Base-by-base conservation (phyloP, 768 basidiomycete species). In the Mycena galericulata region DNA sequence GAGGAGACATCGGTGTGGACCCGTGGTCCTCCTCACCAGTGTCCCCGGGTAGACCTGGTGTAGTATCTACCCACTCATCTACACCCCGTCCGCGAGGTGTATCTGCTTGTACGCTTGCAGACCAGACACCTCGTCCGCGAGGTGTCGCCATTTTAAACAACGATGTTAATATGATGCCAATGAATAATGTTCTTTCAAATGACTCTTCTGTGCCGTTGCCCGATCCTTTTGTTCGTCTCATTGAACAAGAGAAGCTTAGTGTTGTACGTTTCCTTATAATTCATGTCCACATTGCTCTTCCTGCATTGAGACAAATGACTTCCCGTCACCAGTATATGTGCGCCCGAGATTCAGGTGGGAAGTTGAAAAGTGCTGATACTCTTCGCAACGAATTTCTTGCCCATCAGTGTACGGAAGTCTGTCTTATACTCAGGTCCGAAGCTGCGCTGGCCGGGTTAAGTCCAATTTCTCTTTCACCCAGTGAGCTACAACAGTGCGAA, bases 1-100 rank as follows among this genome's bases (percentile, higher is more conserved):
- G n/a, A n/a, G n/a, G 11, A 26, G 4, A 34, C 51, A n/a, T 53
- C 29, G 56, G 27, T 58, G 27, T 18, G 15, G 12, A n/a, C 17
- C n/a, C 5, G 41, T 32, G 17, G 27, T 17, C 18, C 56, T 43
- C n/a, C n/a, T n/a, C 41, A 56, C 45, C 29, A 30, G 56, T 58
- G 56, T 58, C 54, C 34, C 9, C 40, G 24, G 26, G 56, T 41
- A 40, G 40, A 57, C 56, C 40, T 43, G 56, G 38, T 57, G 56
- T 26, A 43, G 38, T 57, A 59, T 24, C 20, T 26, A 41, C 58
- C 45, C 45, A 43, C 58, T 59, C 58, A 34, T 24, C 27, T 15
- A 58, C 29, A 41, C 56, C 56, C 43, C 43, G 56, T 58, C 4
- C 55, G 40, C 38, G 24, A 27, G 36, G 22, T 27, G 41, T 41